A percentile compares a stretch with the other conserved stretches of the same genome.
These are phyloP conservation scores for Aspergillus glaucus DNA, from an alignment of 2,329 filamentous ascomycete genomes.

Conservation along the genomic window DNA sequence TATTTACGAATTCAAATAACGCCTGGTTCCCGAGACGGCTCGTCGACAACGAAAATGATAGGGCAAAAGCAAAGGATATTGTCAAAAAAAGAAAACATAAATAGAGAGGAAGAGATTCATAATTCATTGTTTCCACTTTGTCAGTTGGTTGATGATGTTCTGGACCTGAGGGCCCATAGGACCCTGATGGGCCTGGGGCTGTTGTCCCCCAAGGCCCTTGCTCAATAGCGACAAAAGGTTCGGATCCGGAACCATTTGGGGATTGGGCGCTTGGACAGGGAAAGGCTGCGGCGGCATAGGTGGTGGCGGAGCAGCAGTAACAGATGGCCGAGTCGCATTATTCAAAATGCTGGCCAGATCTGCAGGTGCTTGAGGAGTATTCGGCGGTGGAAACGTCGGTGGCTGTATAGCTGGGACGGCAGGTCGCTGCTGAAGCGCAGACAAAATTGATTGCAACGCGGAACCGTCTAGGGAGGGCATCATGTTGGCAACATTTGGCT, in stretches of 20 bases:
- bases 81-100: conserved; percentile 2
- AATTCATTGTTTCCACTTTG: conserved; percentile 42
- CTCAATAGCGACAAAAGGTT: conserved; percentile 34
- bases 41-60: not conserved
- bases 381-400: conserved; percentile 27
- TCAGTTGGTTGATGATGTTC: conserved; percentile 43
- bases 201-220: conserved; percentile 31
- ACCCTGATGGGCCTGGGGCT: conserved; percentile 27
- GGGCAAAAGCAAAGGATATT: conserved; percentile 9
- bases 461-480: conserved; percentile 63
- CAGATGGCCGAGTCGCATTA: conserved; percentile 32
- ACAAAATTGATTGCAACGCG: conserved; percentile 64
- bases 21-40: not conserved
- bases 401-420: conserved; percentile 27
- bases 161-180: conserved; percentile 36
- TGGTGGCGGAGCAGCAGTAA: conserved; percentile 24
- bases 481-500: conserved; percentile 55
- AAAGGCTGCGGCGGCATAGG: conserved; percentile 24
- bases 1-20: not conserved
- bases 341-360: conserved; percentile 39
- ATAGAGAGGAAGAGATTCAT: conserved; percentile 14
- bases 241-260: conserved; percentile 26
- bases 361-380: conserved; percentile 25
- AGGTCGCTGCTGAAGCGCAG: conserved; percentile 48
- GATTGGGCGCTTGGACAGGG: conserved; percentile 21